Percentiles rank a stretch among this genome's conserved stretches.
These are phyloP conservation scores for Entrophospora sp. DNA, from an alignment of 192 early-diverging fungal genomes.

Conservation along the genomic window DNA sequence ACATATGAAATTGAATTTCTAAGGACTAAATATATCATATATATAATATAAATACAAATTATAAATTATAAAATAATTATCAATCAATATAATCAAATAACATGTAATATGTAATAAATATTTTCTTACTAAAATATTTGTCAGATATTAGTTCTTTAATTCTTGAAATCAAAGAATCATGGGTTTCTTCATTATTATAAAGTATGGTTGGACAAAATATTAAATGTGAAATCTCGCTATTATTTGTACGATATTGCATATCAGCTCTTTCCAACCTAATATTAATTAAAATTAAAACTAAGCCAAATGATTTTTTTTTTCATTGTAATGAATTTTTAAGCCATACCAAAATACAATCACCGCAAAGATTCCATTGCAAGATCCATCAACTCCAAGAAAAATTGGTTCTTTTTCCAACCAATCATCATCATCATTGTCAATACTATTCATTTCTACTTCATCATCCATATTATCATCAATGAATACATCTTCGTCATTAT, in stretches of 20 bases:
- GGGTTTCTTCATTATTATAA: neutral
- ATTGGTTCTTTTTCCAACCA: neutral
- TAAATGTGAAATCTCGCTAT: constrained; percentile 4
- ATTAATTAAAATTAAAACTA: too few relatives aligned
- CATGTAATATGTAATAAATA: too few relatives aligned
- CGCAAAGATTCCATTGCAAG: neutral
- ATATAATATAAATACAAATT: too few relatives aligned
- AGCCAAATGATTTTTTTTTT: too few relatives aligned
- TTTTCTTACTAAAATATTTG: neutral
- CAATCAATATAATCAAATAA: too few relatives aligned
- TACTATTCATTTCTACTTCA: neutral
- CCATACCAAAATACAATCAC: constrained; percentile 1
- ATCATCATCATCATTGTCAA: too few relatives aligned
- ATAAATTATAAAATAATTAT: too few relatives aligned
- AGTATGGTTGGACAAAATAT: neutral
- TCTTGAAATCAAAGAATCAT: neutral
- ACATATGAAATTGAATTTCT: neutral
- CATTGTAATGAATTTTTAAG: too few relatives aligned
- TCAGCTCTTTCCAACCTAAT: neutral
- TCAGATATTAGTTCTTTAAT: neutral
- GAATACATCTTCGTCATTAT: neutral
- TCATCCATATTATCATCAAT: neutral
- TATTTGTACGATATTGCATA: neutral
- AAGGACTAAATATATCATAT: neutral
- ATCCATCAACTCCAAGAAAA: neutral